Evolutionary conservation across 345 rosid genomes (phyloP).

Genomic region (Clarkia xantiana): DNA sequence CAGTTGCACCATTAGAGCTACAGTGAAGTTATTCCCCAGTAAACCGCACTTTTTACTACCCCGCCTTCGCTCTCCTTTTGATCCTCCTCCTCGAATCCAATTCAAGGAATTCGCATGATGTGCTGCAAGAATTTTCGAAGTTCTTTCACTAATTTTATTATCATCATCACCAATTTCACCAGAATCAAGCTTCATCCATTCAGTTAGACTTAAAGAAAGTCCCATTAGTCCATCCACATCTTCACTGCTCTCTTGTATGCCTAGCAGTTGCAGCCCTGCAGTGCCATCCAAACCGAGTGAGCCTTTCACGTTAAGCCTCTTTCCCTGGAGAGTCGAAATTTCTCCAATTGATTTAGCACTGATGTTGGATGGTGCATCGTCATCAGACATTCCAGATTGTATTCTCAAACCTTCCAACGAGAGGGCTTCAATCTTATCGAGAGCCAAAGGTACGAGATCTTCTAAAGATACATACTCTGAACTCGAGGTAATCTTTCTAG

Average conservation of each 20-base stretch:
- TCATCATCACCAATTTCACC: constrained; percentile 69
- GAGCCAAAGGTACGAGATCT: constrained; percentile 92
- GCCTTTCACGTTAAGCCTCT: constrained; percentile 35
- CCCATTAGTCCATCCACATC: constrained; percentile 75
- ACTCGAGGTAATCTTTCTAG: constrained; percentile 23
- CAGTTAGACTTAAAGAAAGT: constrained; percentile 75
- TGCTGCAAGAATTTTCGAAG: constrained; percentile 74
- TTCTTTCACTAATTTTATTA: constrained; percentile 63
- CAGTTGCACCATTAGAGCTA: constrained; percentile 84
- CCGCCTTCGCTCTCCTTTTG: constrained; percentile 54
- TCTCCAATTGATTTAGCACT: constrained; percentile 53
- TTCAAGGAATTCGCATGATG: constrained; percentile 78
- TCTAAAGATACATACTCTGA: constrained; percentile 80
- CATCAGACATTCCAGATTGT: constrained; percentile 77
- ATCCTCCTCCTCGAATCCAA: constrained; percentile 33
- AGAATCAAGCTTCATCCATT: constrained; percentile 87
- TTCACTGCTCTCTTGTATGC: constrained; percentile 45
- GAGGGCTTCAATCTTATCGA: constrained; percentile 96
- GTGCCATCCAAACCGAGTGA: constrained; percentile 71
- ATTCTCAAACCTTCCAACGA: constrained; percentile 87
- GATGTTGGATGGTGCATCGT: constrained; percentile 66
- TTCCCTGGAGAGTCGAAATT: constrained; percentile 62
- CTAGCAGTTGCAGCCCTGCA: constrained; percentile 71
- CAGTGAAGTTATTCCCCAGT: constrained; percentile 83
- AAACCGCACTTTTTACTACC: constrained; percentile 72